phyloP scores from a whole-genome alignment of 805 yeast genomes.

The Ogataea zsoltii region DNA sequence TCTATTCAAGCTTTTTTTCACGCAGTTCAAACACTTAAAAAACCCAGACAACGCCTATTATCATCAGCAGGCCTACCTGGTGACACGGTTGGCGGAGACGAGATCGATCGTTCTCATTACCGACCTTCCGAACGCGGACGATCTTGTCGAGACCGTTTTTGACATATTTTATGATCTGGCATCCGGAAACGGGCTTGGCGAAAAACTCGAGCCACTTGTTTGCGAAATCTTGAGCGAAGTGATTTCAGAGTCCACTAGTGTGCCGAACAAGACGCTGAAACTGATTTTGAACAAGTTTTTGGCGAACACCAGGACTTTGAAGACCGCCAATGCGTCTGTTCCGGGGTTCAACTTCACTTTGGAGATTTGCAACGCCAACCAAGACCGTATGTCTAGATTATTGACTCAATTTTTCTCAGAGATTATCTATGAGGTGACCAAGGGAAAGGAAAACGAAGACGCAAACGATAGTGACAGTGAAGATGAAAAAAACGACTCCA shows the following conservation, averaged over 20 bases:
- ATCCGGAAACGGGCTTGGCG: constrained; percentile 45
- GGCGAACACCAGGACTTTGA: constrained; percentile 29
- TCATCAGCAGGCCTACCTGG: constrained; percentile 60
- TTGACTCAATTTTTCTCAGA: constrained; percentile 82
- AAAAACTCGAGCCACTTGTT: constrained; percentile 58
- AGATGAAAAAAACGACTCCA: constrained; percentile 15
- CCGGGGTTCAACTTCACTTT: constrained; percentile 68
- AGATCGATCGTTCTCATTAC: constrained; percentile 72
- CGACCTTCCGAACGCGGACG: constrained; percentile 65
- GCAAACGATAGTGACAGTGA: constrained; percentile 27
- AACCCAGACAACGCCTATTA: constrained; percentile 58
- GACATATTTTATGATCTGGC: constrained; percentile 59
- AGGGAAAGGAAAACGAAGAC: constrained; percentile 23
- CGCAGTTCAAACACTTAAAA: constrained; percentile 57
- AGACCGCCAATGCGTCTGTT: constrained; percentile 36
- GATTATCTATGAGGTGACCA: constrained; percentile 53
- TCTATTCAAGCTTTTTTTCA: constrained; percentile 65
- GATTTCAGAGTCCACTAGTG: constrained; percentile 64
- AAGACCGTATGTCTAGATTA: constrained; percentile 73
- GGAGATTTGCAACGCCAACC: constrained; percentile 65
- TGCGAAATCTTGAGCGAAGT: constrained; percentile 75
- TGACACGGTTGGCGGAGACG: constrained; percentile 72
- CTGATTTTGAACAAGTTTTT: constrained; percentile 66
- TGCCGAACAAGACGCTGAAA: constrained; percentile 62
- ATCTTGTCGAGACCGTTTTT: constrained; percentile 56